Evolutionary conservation across 179 eudicot species (phyloP), one percentile per base, ranked within the genome.

Genomic region (Spinacia oleracea): DNA sequence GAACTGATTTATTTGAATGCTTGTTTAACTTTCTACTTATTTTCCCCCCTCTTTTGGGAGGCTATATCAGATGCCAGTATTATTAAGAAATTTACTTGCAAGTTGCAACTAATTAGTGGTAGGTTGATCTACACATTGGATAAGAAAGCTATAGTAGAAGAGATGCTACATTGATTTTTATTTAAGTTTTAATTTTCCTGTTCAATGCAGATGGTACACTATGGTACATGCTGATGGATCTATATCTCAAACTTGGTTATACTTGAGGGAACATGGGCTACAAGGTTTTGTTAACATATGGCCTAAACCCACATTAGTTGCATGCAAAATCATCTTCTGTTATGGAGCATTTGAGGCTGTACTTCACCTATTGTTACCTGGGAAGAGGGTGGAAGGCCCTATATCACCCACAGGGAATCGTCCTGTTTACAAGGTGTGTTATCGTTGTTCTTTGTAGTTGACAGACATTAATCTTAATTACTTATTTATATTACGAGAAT

Each of bases 161-260:
- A 42, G 69, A 55, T 35, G 25, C 34, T 20, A 29, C 38, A 50
- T 53, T 46, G 42, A 21, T 35, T 56, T 60, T 18, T 27, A n/a
- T 32, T 34, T 1, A 51, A 45, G 50, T 77, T 65, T 63, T 20
- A 27, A 18, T 15, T 14, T 50, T 71, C 29, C 25, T 1, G 72
- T 16, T 21, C 4, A 11, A 75, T 82, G 86, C 86, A 96, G 99
- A 87, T 96, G 99, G 99, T 92, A 93, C 69, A 92, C 99, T 10
- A 89, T 94, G 98, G 99, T 96, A 40, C 99, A 96, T 82, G 97
- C 94, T 45, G 94, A 96, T 84, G 99, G 99, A 25, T 96, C 97
- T 23, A 51, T 96, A 48, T 69, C 76, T 66, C 89, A 87, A 83
- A 90, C 97, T 48, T 81, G 74, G 63, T 81, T 79, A 74, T 88